Percentiles rank a stretch among this genome's conserved stretches.
Conservation (phyloP, 768 basidiomycete genomes). For the Amyloporia xantha region DNA sequence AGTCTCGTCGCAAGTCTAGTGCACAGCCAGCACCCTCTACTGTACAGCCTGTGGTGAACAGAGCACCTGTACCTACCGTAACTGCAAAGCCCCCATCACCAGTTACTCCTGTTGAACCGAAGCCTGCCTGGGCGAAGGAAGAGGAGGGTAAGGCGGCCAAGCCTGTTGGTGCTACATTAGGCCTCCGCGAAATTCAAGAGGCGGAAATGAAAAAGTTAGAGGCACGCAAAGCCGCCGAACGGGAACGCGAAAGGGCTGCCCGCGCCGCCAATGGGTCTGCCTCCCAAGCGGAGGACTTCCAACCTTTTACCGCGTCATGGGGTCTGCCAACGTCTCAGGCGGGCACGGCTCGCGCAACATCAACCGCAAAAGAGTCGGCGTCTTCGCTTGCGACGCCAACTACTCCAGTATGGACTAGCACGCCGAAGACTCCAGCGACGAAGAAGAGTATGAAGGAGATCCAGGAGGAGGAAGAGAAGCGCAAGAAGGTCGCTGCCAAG, state of each 20-base stretch:
- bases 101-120: constrained; percentile 23
- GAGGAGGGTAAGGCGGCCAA: constrained; percentile 59
- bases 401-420: constrained; percentile 63
- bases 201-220: constrained; percentile 80
- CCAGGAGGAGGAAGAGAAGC: constrained; percentile 91
- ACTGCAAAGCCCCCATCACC: constrained; percentile 9
- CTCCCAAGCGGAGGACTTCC: constrained; percentile 45
- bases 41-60: background rate
- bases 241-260: constrained; percentile 58
- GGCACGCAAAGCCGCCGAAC: constrained; percentile 65
- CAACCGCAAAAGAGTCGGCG: constrained; percentile 37
- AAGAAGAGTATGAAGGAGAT: constrained; percentile 99
- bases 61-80: background rate
- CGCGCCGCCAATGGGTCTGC: constrained; percentile 36
- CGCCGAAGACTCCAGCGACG: constrained; percentile 41
- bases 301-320: constrained; percentile 71
- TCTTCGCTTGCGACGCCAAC: constrained; percentile 25
- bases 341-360: constrained; percentile 39
- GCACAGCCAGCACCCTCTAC: background rate
- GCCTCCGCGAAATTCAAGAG: constrained; percentile 93
- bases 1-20: constrained; percentile 13
- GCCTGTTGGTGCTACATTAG: constrained; percentile 40
- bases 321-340: constrained; percentile 81
- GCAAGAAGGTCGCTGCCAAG: constrained; percentile 61
- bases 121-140: constrained; percentile 62